Evolutionary conservation across 192 early-diverging fungal genomes (phyloP).

Genomic region (Haplosporangium gracile): DNA sequence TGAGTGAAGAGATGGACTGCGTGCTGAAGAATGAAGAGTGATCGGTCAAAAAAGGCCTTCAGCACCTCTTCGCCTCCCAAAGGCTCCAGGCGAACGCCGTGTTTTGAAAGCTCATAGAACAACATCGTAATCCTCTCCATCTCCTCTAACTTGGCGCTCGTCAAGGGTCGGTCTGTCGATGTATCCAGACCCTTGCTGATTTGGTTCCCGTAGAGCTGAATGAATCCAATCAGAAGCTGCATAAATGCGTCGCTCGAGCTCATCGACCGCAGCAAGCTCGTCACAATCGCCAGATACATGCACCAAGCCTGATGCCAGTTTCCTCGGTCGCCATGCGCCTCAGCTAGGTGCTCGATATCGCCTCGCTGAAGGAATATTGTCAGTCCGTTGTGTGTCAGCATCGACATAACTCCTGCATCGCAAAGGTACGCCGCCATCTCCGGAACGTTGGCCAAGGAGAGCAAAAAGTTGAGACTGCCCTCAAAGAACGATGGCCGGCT

Average conservation of each 20-base stretch:
- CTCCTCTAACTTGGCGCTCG: slow-evolving; percentile 61
- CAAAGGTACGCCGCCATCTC: slow-evolving; percentile 52
- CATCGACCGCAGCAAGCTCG: slow-evolving; percentile 57
- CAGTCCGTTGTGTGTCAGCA: slow-evolving; percentile 60
- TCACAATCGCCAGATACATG: slow-evolving; percentile 62
- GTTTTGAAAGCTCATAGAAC: slow-evolving; percentile 62
- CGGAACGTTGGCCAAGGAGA: slow-evolving; percentile 58
- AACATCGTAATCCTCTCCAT: slow-evolving; percentile 66
- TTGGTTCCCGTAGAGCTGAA: slow-evolving; percentile 61
- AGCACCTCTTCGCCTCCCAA: slow-evolving; percentile 31
- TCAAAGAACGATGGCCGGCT: slow-evolving; percentile 60
- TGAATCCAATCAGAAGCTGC: slow-evolving; percentile 59
- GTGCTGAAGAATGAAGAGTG: slow-evolving; percentile 49
- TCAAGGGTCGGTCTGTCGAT: slow-evolving; percentile 48
- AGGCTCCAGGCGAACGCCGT: slow-evolving; percentile 35
- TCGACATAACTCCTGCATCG: slow-evolving; percentile 55
- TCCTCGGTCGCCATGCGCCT: slow-evolving; percentile 37
- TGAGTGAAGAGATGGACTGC: slow-evolving; percentile 55
- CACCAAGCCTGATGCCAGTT: slow-evolving; percentile 67
- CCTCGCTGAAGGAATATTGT: slow-evolving; percentile 54
- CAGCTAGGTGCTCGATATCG: slow-evolving; percentile 43
- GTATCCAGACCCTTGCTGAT: slow-evolving; percentile 60
- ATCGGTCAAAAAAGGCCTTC: slow-evolving; percentile 51
- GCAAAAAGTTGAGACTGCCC: slow-evolving; percentile 58
- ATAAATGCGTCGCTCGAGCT: slow-evolving; percentile 49